phyloP scores from a whole-genome alignment of 148 eudicot species.

The Simmondsia chinensis region DNA sequence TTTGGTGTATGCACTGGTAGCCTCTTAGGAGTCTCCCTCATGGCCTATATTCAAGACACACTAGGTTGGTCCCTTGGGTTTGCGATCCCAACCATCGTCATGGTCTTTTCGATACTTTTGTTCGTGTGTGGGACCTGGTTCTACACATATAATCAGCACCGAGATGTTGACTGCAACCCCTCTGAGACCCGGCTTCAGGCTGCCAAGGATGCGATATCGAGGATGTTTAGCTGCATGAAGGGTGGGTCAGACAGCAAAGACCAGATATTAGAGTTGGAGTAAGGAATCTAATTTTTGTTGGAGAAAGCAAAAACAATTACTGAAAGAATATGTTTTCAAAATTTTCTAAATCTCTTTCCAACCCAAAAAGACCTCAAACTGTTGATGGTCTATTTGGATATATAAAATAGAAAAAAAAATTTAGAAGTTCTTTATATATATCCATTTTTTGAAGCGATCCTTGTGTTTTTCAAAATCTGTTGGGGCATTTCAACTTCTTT shows the following conservation, averaged over 20 bases:
- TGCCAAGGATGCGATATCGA: constrained; percentile 24
- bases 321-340: too few species aligned
- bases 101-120: constrained; percentile 42
- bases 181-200: constrained; percentile 16
- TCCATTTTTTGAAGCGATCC: too few species aligned
- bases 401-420: too few species aligned
- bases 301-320: too few species aligned
- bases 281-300: constrained; percentile 23
- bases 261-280: constrained; percentile 54
- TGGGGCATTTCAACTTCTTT: too few species aligned
- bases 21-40: constrained; percentile 60
- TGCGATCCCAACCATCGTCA: constrained; percentile 55
- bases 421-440: too few species aligned
- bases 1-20: constrained; percentile 79
- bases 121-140: constrained; percentile 41
- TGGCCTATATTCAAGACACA: constrained; percentile 81
- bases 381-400: too few species aligned
- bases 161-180: constrained; percentile 13
- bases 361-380: too few species aligned
- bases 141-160: constrained; percentile 22
- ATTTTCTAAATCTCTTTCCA: too few species aligned
- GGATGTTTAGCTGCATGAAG: constrained; percentile 19
- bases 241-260: constrained; percentile 11
- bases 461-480: too few species aligned
- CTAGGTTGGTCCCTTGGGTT: constrained; percentile 87